phyloP scores from a whole-genome alignment of 768 basidiomycete genomes.

The Boletus speciosus region DNA sequence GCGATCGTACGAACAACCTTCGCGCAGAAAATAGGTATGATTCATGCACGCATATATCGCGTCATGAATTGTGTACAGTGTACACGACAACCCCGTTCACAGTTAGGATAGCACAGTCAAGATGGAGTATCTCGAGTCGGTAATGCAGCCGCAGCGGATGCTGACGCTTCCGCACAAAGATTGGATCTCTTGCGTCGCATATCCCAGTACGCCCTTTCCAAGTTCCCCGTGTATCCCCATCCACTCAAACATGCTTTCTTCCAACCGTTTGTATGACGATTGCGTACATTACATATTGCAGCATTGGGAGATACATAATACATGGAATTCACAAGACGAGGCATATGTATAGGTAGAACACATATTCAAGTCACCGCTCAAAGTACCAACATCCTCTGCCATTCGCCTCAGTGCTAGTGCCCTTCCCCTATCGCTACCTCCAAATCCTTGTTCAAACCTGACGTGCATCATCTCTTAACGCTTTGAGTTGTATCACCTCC shows the following conservation, averaged over 20 bases:
- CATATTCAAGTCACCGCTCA: no score
- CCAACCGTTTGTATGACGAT: no score
- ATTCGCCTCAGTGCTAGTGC: no score
- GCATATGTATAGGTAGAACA: no score
- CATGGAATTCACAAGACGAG: no score
- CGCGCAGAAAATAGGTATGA: conserved; percentile 57
- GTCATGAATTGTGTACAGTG: background rate
- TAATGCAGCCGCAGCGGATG: conserved; percentile 82
- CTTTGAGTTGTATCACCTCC: no score
- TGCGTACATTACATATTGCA: no score
- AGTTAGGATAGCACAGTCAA: conserved; percentile 55
- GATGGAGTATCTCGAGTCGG: conserved; percentile 84
- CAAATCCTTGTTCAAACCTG: no score
- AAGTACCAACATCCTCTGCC: no score
- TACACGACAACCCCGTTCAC: conserved; percentile 8
- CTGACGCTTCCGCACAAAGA: conserved; percentile 83
- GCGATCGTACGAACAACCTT: conserved; percentile 49
- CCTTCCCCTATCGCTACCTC: no score
- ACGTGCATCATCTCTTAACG: no score
- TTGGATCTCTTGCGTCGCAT: conserved; percentile 66
- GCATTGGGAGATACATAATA: no score
- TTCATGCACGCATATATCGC: conserved; percentile 48
- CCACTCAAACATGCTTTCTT: background rate
- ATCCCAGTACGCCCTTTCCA: conserved; percentile 4
- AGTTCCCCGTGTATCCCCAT: background rate